Base-by-base conservation (phyloP, 768 basidiomycete species). In the Hygrophoropsis aurantiaca region DNA sequence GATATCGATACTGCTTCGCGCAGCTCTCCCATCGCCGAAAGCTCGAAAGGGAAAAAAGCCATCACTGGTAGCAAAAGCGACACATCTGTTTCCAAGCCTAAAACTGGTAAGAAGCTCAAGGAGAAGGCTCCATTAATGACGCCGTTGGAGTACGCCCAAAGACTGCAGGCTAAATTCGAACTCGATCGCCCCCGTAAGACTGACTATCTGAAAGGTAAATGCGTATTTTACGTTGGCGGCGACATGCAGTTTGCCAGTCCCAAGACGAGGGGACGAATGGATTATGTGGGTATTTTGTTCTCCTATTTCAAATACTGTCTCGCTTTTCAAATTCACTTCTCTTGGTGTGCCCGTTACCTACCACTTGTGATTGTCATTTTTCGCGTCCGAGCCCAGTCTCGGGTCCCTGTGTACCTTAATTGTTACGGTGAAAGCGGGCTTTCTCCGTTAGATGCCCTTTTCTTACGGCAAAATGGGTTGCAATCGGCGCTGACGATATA, bases 191-290 rank as follows among this genome's bases (percentile, higher is more conserved):
- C 38, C 46, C 53, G 46, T 50, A 64, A 55, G 48, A 51, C 51
- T 18, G 50, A 46, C 24, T 78, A 75, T 55, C 68, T 87, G 18
- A 65, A 67, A 38, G 81, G 81, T 19, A 79, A 74, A 57, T 68
- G 64, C 39, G 78, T 87, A 25, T 81, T 79, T 57, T 85, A 82
- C 55, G 64, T 69, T 27, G 81, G 81, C 23, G 79, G 74, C 5
- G 85, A 88, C 60, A 72, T 75, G 71, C 68, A 59, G 20, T 73
- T 68, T 46, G 82, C 83, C 2, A 69, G 75, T 20, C 65, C 70
- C 30, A 58, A 58, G 37, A 87, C 84, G 3, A 74, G 74, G 37
- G 71, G 70, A 13, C 73, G 77, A 50, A 85, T 87, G 82, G 72
- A 80, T 11, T 61, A 80, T 30, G 85, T 87, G 67, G 56, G 82